Base-by-base conservation (phyloP, 2,329 filamentous ascomycete genomes). In the Alternaria viburni region DNA sequence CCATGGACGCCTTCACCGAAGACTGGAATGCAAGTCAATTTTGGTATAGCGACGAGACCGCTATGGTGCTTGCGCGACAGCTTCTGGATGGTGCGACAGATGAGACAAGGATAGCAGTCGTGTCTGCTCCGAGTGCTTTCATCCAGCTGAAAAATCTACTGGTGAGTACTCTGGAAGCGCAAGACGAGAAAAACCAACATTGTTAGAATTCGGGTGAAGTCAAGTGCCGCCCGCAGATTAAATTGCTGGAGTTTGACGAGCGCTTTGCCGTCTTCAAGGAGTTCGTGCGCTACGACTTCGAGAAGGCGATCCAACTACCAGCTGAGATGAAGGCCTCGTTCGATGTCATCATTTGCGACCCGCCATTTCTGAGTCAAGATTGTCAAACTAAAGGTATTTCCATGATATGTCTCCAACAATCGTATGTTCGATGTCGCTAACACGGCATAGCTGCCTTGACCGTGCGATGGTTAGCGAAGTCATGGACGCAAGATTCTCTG, bases 11-110 rank as follows among this genome's bases (percentile, higher is more conserved):
- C 1, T 96, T 95, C 72, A 84, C 85, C 1, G 92, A 95, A 79
- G 90, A 95, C 78, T 96, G 92, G 92, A 92, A 94, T 74, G 87
- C 90, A 73, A 91, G 88, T 65, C 92, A 95, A 80, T 96, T 96
- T 74, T 96, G 92, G 92, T 93, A 93, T 76, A 88, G 88, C 9
- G 89, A 93, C 57, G 87, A 89, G 67, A 94, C 91, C 23, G 92
- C 92, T 0, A 84, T 78, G 2, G 74, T 84, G 6, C 80, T 92
- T 19, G 92, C 91, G 1, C 81, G 84, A 59, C 86, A 92, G 72
- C 83, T 96, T 32, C 84, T 95, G 2, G 83, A 87, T 5, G 89
- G 85, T 51, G 84, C 87, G 2, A 87, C 84, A 2, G 78, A 83
- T 3, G 83, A 86, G 10, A 88, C 85, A 28, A 84, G 81, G 3